Evolutionary conservation across 2,329 filamentous ascomycete species (phyloP).

Genomic region (Trichoderma polysporum): DNA sequence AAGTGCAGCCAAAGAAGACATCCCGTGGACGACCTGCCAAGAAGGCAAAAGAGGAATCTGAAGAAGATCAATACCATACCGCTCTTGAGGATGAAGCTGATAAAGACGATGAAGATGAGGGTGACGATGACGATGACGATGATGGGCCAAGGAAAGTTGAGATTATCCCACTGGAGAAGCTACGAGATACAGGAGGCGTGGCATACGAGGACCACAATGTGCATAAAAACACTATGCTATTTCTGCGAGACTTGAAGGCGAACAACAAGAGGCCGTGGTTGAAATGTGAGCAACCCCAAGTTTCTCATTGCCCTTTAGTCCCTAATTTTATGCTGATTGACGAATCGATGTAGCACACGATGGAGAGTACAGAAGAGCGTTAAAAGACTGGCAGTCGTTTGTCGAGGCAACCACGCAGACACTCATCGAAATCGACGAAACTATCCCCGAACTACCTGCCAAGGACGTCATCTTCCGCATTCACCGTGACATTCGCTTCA

Average conservation of each 20-base stretch:
- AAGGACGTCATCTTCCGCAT: constrained; percentile 89
- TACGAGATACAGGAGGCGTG: constrained; percentile 36
- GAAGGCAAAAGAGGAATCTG: constrained; percentile 25
- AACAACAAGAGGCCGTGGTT: constrained; percentile 62
- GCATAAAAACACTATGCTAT: constrained; percentile 58
- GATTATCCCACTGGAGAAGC: constrained; percentile 38
- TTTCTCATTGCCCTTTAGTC: background rate
- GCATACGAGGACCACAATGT: constrained; percentile 53
- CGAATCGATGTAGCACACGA: constrained; percentile 62
- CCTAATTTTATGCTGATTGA: background rate
- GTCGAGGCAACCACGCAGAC: constrained; percentile 69
- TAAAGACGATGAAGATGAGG: constrained; percentile 26
- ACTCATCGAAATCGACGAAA: constrained; percentile 71
- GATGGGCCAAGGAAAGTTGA: constrained; percentile 37
- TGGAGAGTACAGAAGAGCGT: constrained; percentile 71
- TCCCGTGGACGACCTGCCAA: constrained; percentile 23
- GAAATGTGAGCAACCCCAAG: constrained; percentile 46
- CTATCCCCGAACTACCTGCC: constrained; percentile 79
- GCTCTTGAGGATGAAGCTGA: constrained; percentile 27
- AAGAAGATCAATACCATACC: constrained; percentile 28
- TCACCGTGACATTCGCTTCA: constrained; percentile 83
- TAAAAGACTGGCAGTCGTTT: constrained; percentile 80
- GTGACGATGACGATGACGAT: constrained; percentile 40
- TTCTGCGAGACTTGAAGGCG: constrained; percentile 57
- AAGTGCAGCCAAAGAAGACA: constrained; percentile 32